Conservation (phyloP, 2,329 filamentous ascomycete species). For the Ciborinia camelliae region DNA sequence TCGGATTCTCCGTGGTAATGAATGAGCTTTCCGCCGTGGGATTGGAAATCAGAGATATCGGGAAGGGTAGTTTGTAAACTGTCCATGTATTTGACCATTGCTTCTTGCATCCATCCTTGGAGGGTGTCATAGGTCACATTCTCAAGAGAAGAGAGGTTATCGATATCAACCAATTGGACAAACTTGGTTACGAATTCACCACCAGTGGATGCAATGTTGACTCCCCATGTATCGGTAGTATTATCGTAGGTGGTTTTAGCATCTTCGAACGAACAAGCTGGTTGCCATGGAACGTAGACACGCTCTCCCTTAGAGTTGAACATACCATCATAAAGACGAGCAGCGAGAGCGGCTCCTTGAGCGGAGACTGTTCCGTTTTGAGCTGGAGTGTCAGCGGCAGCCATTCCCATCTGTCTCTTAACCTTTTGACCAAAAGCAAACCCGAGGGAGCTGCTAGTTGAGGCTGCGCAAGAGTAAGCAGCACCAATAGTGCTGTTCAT, state of each 20-base stretch:
- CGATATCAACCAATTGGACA: conserved; percentile 41
- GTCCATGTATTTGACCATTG: conserved; percentile 48
- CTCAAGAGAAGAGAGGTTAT: conserved; percentile 45
- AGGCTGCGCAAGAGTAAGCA: conserved; percentile 44
- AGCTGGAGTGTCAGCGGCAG: conserved; percentile 22
- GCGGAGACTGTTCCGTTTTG: conserved; percentile 29
- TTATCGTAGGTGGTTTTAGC: conserved; percentile 6
- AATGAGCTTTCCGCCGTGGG: conserved; percentile 52
- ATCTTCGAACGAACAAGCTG: conserved; percentile 24
- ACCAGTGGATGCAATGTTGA: conserved; percentile 38
- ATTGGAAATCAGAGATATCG: conserved; percentile 50
- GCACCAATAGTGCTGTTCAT: conserved; percentile 44
- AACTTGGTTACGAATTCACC: conserved; percentile 43
- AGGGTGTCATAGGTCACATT: conserved; percentile 55
- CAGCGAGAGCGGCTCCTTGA: conserved; percentile 38
- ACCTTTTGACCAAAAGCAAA: conserved; percentile 7
- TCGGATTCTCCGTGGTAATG: conserved; percentile 59
- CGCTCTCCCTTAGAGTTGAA: conserved; percentile 38
- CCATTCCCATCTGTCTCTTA: conserved; percentile 5
- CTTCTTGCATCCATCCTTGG: conserved; percentile 51
- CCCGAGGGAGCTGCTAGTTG: conserved; percentile 7
- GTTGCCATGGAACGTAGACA: conserved; percentile 41
- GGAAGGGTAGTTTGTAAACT: conserved; percentile 52
- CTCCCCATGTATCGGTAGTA: conserved; percentile 32
- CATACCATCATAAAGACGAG: conserved; percentile 39